These are phyloP conservation scores for Posidonia oceanica DNA, from an alignment of 116 monocot genomes.

Conservation along the genomic window DNA sequence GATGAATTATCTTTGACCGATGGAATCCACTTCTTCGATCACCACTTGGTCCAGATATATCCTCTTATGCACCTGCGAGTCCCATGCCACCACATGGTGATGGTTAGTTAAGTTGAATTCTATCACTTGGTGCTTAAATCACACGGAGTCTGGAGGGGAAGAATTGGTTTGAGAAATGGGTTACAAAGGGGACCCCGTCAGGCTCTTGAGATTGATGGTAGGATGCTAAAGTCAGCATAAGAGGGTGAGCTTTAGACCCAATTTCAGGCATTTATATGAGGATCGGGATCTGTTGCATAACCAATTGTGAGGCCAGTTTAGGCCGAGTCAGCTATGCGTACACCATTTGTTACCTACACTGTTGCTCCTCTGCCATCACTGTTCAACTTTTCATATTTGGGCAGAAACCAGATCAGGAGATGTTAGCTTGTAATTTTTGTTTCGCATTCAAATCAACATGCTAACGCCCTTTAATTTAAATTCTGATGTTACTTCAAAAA, in stretches of 20 bases:
- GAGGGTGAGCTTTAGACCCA: not conserved
- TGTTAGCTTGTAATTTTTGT: slow-evolving; percentile 2
- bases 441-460: not conserved
- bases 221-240: too few relatives aligned
- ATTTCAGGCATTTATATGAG: slow-evolving; percentile 1
- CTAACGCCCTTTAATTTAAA: not conserved
- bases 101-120: not conserved
- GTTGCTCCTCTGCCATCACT: not conserved
- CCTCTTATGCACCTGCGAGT: slow-evolving; percentile 1
- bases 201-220: not conserved
- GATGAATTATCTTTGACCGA: slow-evolving; percentile 90
- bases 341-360: not conserved
- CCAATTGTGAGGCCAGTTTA: too few relatives aligned
- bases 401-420: not conserved
- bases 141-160: not conserved
- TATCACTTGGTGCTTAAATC: not conserved
- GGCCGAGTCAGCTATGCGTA: not conserved
- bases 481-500: not conserved
- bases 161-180: not conserved
- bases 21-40: slow-evolving; percentile 21
- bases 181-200: not conserved
- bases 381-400: slow-evolving; percentile 2
- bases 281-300: not conserved
- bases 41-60: slow-evolving; percentile 10
- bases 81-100: slow-evolving; percentile 7